phyloP scores from a whole-genome alignment of 1,284 basidiomycete genomes.

The Crucibulum parvulum region DNA sequence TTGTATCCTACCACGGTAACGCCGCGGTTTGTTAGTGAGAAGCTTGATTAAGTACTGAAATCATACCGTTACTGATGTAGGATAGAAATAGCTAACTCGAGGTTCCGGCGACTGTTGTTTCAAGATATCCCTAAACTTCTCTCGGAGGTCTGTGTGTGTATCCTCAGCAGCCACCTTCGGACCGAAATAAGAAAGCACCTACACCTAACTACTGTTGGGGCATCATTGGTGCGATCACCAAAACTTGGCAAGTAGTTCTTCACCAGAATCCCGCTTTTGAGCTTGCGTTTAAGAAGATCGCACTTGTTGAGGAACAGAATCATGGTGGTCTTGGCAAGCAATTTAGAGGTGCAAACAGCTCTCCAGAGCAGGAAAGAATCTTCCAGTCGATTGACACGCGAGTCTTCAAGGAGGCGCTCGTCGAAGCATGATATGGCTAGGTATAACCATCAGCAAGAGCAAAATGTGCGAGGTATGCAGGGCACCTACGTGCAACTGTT shows the following conservation, averaged over 20 bases:
- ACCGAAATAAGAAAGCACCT: constrained; percentile 19
- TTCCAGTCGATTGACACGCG: constrained; percentile 65
- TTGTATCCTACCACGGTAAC: constrained; percentile 52
- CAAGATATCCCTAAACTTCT: constrained; percentile 65
- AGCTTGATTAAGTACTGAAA: neutral
- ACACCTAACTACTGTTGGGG: constrained; percentile 54
- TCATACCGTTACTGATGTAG: constrained; percentile 68
- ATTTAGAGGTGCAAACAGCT: constrained; percentile 57
- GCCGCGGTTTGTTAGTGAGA: constrained; percentile 11
- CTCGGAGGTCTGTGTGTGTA: constrained; percentile 37
- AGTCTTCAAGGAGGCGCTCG: constrained; percentile 66
- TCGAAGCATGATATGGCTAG: constrained; percentile 68
- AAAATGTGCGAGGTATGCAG: neutral
- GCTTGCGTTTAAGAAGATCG: constrained; percentile 64
- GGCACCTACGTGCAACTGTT: constrained; percentile 41
- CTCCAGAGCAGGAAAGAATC: constrained; percentile 74
- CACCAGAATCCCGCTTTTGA: constrained; percentile 62
- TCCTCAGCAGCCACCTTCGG: constrained; percentile 12
- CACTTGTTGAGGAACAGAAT: constrained; percentile 75
- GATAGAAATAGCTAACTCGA: constrained; percentile 60
- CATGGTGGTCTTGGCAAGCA: constrained; percentile 62
- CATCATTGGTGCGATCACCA: constrained; percentile 63
- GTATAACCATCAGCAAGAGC: constrained; percentile 12
- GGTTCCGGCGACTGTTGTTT: constrained; percentile 53
- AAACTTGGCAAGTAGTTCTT: constrained; percentile 65